phyloP scores from a whole-genome alignment of 805 yeast species.

The Wickerhamomyces tratensis region DNA sequence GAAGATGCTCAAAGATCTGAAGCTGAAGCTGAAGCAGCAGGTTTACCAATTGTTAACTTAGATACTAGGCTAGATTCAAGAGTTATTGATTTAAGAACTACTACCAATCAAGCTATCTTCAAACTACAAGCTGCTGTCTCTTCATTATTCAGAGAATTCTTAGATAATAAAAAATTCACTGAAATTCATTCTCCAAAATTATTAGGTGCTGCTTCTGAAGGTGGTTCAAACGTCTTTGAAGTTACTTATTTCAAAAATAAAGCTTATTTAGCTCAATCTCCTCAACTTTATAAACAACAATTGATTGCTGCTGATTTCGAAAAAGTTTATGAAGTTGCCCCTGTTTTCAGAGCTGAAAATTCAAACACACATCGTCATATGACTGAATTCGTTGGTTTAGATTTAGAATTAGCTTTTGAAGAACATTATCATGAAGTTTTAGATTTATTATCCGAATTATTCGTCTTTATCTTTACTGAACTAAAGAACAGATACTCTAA shows the following conservation, averaged over 20 bases:
- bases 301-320: constrained; percentile 97
- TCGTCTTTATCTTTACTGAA: constrained; percentile 80
- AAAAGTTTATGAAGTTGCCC: constrained; percentile 91
- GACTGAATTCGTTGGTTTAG: constrained; percentile 98
- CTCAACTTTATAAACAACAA: constrained; percentile 97
- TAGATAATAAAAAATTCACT: constrained; percentile 55
- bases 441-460: constrained; percentile 56
- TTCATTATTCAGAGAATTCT: constrained; percentile 80
- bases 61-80: constrained; percentile 94
- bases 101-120: constrained; percentile 96
- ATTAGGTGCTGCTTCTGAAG: constrained; percentile 93
- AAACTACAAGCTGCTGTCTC: constrained; percentile 87
- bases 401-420: constrained; percentile 96
- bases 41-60: constrained; percentile 88
- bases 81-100: constrained; percentile 93
- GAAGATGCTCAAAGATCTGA: constrained; percentile 97
- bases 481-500: constrained; percentile 68
- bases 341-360: constrained; percentile 98
- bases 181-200: constrained; percentile 97
- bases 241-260: constrained; percentile 85
- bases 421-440: constrained; percentile 94
- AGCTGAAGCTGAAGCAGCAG: constrained; percentile 85
- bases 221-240: constrained; percentile 96
- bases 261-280: constrained; percentile 95
- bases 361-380: constrained; percentile 98